A percentile compares a stretch with the other conserved stretches of the same genome.
These are phyloP conservation scores for Volvox reticuliferus DNA, from an alignment of 139 green algal genomes.

Conservation along the genomic window DNA sequence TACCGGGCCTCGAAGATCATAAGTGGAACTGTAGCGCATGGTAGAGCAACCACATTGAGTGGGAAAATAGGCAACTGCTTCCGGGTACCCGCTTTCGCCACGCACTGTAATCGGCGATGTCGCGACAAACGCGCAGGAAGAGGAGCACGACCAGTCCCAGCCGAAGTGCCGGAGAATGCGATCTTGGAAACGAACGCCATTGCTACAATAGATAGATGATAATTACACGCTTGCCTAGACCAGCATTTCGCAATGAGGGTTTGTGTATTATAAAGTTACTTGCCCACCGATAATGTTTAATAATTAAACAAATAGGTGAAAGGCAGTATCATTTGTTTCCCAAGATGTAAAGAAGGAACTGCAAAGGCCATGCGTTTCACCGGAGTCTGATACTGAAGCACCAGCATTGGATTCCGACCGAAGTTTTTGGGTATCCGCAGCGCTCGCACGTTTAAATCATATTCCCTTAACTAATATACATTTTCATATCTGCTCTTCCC, in stretches of 20 bases:
- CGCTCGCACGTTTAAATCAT: no score
- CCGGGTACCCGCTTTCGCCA: background rate
- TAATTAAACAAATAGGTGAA: background rate
- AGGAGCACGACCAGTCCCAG: background rate
- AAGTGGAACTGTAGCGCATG: conserved; percentile 62
- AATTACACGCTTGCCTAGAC: background rate
- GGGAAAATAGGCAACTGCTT: conserved; percentile 76
- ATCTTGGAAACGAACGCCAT: conserved; percentile 3
- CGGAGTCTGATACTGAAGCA: no score
- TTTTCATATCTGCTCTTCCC: no score
- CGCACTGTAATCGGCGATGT: background rate
- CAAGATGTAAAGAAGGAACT: no score
- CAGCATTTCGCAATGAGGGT: conserved; percentile 4
- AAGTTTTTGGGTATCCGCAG: no score
- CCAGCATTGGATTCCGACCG: no score
- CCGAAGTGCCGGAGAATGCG: background rate
- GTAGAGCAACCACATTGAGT: conserved; percentile 71
- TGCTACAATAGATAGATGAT: background rate
- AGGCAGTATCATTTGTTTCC: background rate
- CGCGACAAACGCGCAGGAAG: background rate
- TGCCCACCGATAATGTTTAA: no score
- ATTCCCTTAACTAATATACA: no score
- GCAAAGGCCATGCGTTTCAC: no score
- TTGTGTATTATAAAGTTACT: background rate
- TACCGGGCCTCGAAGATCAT: conserved; percentile 80